Percentiles rank a stretch among this genome's conserved stretches.
phyloP scores from a whole-genome alignment of 2,329 filamentous ascomycete species.

The Delphinella strobiligena region DNA sequence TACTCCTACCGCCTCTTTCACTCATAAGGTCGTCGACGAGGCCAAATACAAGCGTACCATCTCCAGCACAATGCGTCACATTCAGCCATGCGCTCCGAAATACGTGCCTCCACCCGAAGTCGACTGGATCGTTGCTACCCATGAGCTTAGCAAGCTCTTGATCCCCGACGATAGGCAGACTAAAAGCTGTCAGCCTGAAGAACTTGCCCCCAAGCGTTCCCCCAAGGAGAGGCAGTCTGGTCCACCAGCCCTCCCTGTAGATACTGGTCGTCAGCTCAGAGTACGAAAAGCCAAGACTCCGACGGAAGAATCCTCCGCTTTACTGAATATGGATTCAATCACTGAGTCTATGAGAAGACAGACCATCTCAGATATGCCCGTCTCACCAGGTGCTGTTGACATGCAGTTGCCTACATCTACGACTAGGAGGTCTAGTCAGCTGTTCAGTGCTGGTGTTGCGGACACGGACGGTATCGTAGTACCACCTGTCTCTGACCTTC shows the following conservation, averaged over 20 bases:
- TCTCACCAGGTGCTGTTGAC: background rate
- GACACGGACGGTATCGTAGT: background rate
- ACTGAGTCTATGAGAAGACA: conserved; percentile 7
- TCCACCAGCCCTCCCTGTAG: conserved; percentile 34
- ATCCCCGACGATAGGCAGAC: conserved; percentile 67
- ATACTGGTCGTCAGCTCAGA: conserved; percentile 57
- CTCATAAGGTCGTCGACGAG: conserved; percentile 63
- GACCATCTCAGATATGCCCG: conserved; percentile 10
- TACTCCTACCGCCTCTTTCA: conserved; percentile 78
- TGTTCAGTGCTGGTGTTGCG: background rate
- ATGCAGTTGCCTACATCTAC: background rate
- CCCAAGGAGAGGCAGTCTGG: conserved; percentile 50
- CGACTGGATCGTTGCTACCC: conserved; percentile 71
- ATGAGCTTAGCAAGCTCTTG: conserved; percentile 70
- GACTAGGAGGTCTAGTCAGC: conserved; percentile 5
- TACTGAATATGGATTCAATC: conserved; percentile 3
- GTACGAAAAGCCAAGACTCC: conserved; percentile 46
- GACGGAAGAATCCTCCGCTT: conserved; percentile 30
- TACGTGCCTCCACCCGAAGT: conserved; percentile 69
- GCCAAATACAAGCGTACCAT: conserved; percentile 52
- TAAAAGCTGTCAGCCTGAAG: conserved; percentile 63
- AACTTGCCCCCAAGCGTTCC: conserved; percentile 51
- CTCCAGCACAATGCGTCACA: conserved; percentile 39
- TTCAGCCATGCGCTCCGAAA: conserved; percentile 28
- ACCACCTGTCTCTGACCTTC: conserved; percentile 12